Evolutionary conservation across 1,284 basidiomycete species (phyloP).

Genomic region (Omphalotus olearius): DNA sequence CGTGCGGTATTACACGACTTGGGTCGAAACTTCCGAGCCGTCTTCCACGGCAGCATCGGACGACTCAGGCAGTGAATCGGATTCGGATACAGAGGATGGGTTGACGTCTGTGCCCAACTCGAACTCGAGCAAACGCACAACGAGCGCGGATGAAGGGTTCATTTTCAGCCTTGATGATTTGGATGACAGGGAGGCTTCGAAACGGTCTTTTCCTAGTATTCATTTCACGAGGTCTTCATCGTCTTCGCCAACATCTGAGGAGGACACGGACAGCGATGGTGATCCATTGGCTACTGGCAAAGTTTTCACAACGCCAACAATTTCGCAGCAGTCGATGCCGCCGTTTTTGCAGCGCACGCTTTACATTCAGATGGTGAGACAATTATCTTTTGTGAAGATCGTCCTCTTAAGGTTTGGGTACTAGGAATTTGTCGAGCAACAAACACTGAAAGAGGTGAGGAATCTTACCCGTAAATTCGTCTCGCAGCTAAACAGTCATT

Average conservation of each 20-base stretch:
- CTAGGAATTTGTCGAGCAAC: slow-evolving; percentile 87
- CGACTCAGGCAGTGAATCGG: slow-evolving; percentile 29
- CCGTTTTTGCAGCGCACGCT: slow-evolving; percentile 58
- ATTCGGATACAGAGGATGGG: slow-evolving; percentile 34
- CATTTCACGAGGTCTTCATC: slow-evolving; percentile 59
- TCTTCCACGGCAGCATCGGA: slow-evolving; percentile 44
- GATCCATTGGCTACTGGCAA: slow-evolving; percentile 39
- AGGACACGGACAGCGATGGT: slow-evolving; percentile 32
- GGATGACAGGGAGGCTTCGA: slow-evolving; percentile 46
- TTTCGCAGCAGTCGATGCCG: slow-evolving; percentile 23
- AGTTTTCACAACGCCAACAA: slow-evolving; percentile 2
- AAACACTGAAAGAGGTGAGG: slow-evolving; percentile 74
- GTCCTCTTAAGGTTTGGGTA: slow-evolving; percentile 10
- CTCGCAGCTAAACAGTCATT: background rate
- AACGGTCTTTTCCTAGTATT: slow-evolving; percentile 74
- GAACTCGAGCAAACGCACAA: slow-evolving; percentile 11
- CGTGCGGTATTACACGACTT: slow-evolving; percentile 86
- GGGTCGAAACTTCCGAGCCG: slow-evolving; percentile 67
- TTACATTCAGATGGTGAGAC: slow-evolving; percentile 84
- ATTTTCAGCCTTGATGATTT: slow-evolving; percentile 42
- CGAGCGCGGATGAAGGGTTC: slow-evolving; percentile 42
- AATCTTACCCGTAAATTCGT: slow-evolving; percentile 1
- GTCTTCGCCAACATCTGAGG: slow-evolving; percentile 24
- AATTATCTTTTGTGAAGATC: background rate
- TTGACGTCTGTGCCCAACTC: slow-evolving; percentile 48